phyloP scores from a whole-genome alignment of 2,329 filamentous ascomycete genomes.

The Talaromyces sp. region DNA sequence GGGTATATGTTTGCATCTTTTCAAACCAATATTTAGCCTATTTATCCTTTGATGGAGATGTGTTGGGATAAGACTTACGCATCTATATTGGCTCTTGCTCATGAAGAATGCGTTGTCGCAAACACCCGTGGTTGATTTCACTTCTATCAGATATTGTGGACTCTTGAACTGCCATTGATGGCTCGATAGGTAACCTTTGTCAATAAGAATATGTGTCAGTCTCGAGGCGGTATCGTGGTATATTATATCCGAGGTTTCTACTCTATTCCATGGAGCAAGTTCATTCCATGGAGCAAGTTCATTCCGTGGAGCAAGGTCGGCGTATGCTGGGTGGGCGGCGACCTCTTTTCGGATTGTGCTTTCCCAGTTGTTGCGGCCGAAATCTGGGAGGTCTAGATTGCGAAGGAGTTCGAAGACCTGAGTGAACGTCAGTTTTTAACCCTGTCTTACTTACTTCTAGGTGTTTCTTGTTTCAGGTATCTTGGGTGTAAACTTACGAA shows the following conservation, averaged over 20 bases:
- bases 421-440: not conserved
- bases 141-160: conserved; percentile 50
- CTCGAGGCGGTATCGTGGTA: not conserved
- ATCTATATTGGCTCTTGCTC: conserved; percentile 45
- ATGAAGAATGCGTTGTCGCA: conserved; percentile 47
- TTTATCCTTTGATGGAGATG: not conserved
- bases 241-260: conserved; percentile 45
- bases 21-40: not conserved
- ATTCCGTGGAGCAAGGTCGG: conserved; percentile 39
- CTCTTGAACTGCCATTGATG: conserved; percentile 3
- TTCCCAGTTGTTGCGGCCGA: conserved; percentile 45
- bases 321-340: conserved; percentile 40
- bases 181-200: not conserved
- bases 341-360: conserved; percentile 49
- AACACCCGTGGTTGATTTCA: conserved; percentile 47
- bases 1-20: not conserved
- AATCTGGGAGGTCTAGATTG: conserved; percentile 28
- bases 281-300: too few relatives aligned
- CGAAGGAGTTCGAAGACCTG: not conserved
- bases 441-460: not conserved
- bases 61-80: conserved; percentile 31
- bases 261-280: conserved; percentile 40
- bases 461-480: not conserved
- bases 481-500: not conserved
- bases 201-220: not conserved